Base-by-base conservation (phyloP, 192 early-diverging fungal genomes). In the Dispira parvispora region DNA sequence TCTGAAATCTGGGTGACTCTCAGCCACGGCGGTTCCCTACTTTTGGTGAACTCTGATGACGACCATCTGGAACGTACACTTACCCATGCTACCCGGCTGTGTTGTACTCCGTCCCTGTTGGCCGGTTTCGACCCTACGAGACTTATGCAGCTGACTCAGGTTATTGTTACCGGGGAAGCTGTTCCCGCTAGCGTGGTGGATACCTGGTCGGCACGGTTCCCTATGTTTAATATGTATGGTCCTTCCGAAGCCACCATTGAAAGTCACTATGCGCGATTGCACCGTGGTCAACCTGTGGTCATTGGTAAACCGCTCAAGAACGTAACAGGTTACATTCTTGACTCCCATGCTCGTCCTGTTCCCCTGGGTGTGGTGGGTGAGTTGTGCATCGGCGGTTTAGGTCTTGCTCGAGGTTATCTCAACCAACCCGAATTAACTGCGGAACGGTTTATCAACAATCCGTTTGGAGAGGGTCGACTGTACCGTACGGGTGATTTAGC, bases 401-500 rank as follows among this genome's bases (percentile, higher is more conserved):
- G 69, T 16, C 69, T 76, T 5, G 68, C 69, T 21, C 44, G 52
- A 8, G 71, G 71, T 1, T 76, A 76, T 49, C 54, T 73, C 11
- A 71, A 73, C 43, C 56, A 62, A 13, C 69, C 69, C 27, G 72
- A 73, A 2, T 45, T 76, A 20, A 73, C 65, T 10, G 46, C 52
- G 0, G 62, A 71, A 56, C 43, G 43, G 20, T 76, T 76, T 23
- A 25, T 74, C 43, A 58, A 57, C n/a, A 70, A 76, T 62, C 72
- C 72, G 8, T 76, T 76, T 44, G 52, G 43, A 20, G 14, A 16
- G 6, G 66, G 44, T 38, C 25, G 64, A 3, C 66, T 75, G 52
- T 75, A 69, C 61, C 67, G 49, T 28, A 62, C 73, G 32, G 73
- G 73, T 32, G 73, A 75, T 44, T 50, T 75, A 3, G 69, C 20